These are phyloP conservation scores for Iberis pinnata DNA, from an alignment of 345 rosid species.

Conservation along the genomic window DNA sequence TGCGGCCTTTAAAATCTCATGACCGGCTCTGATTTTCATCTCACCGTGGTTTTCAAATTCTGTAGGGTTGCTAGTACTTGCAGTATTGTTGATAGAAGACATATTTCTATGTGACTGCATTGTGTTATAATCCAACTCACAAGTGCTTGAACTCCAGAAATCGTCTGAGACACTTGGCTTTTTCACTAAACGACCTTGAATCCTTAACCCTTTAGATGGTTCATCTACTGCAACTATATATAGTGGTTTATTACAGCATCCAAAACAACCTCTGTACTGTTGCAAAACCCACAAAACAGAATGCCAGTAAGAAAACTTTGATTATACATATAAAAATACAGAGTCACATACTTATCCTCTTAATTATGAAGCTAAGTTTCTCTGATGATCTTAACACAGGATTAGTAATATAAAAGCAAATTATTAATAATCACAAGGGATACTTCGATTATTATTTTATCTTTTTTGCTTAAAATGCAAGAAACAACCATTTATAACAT, in stretches of 20 bases:
- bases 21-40: slow-evolving; percentile 20
- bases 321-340: slow-evolving; percentile 25
- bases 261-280: slow-evolving; percentile 97
- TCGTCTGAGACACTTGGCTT: slow-evolving; percentile 42
- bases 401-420: slow-evolving; percentile 6
- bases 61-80: slow-evolving; percentile 45
- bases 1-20: no score
- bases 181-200: slow-evolving; percentile 40
- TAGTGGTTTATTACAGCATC: slow-evolving; percentile 53
- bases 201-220: slow-evolving; percentile 47
- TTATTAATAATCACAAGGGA: neutral
- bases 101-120: slow-evolving; percentile 53
- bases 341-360: neutral
- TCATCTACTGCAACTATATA: slow-evolving; percentile 39
- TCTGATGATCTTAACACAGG: neutral
- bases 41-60: slow-evolving; percentile 74
- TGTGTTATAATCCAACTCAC: slow-evolving; percentile 52
- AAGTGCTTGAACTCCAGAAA: slow-evolving; percentile 55
- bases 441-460: slow-evolving; percentile 1
- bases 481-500: slow-evolving; percentile 21
- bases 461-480: slow-evolving; percentile 21
- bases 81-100: slow-evolving; percentile 41
- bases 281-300: slow-evolving; percentile 43
- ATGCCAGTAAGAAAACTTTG: slow-evolving; percentile 27
- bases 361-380: neutral